Evolutionary conservation across 305 asterid genomes (phyloP).

Genomic region (Withania somnifera): DNA sequence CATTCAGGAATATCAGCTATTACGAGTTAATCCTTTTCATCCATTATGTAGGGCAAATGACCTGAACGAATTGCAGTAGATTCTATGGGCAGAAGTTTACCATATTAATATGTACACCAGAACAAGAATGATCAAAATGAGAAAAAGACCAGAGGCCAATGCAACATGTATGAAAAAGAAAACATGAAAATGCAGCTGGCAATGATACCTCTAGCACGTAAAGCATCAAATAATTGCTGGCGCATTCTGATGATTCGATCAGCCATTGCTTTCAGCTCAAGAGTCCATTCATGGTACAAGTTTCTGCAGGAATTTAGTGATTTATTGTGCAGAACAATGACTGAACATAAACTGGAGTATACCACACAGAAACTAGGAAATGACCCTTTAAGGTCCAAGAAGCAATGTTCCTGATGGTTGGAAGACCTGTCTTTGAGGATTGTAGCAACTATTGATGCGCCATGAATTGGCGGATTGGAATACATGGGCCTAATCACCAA

Average conservation of each 20-base stretch:
- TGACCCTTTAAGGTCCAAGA: neutral
- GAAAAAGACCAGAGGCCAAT: neutral
- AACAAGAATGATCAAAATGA: neutral
- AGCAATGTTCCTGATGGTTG: neutral
- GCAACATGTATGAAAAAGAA: neutral
- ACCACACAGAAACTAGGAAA: neutral
- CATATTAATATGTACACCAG: neutral
- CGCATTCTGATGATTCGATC: conserved; percentile 97
- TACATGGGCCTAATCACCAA: conserved; percentile 97
- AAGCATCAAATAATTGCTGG: conserved; percentile 73
- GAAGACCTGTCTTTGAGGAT: conserved; percentile 86
- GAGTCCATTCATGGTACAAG: conserved; percentile 79
- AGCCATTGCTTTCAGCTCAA: conserved; percentile 97
- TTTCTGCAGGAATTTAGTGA: conserved; percentile 31
- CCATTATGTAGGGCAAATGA: neutral
- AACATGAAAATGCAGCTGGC: neutral
- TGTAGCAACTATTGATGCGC: conserved; percentile 88
- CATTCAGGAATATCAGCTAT: neutral
- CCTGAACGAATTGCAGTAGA: neutral
- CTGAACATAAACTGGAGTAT: neutral
- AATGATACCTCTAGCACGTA: conserved; percentile 51
- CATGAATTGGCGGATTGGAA: conserved; percentile 95
- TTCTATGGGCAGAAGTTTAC: neutral
- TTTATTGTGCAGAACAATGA: neutral
- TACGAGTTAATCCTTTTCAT: neutral